Evolutionary conservation across 116 monocot species (phyloP), one percentile per base, ranked within the genome.

Genomic region (Iris pallida): DNA sequence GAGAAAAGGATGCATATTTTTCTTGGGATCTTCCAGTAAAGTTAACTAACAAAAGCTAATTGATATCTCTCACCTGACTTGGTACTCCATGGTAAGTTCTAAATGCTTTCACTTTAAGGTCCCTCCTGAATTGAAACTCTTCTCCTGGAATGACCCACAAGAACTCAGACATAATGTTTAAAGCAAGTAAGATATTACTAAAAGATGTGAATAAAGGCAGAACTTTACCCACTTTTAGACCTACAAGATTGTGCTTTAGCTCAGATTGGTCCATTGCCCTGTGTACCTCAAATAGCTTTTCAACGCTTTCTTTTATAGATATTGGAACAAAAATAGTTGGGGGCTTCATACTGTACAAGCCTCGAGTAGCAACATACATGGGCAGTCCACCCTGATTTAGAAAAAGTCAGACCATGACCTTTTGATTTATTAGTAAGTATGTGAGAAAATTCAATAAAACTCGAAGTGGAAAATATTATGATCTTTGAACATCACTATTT

Each of bases 351-450:
- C 71, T 79, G 63, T 86, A 89, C 49, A 92, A 73, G 8, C 83
- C 92, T 53, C 92, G 81, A 7, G 89, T 96, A 16, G 96, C 96
- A 64, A 92, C 92, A 75, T 92, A 92, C 86, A 89, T 91, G 3
- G 96, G 89, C 20, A 96, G 82, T 19, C 96, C 96, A 45, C 96
- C 96, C 94, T 95, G 71, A 7, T 16, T 42, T 42, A 79, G 20
- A 42, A 77, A 59, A 10, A 55, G 12, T 41, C 41, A 54, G 42
- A 61, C n/a, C 45, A 42, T 40, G 42, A 41, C 40, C 42, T 3
- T 45, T 30, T 30, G 30, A 30, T 30, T 30, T 30, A 30, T 30
- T 30, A 30, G 30, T n/a, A n/a, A n/a, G n/a, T 30, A 30, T 30
- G 30, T 30, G 30, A 30, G 30, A 30, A 0, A 30, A 30, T 30